A percentile compares a stretch with the other conserved stretches of the same genome.
Evolutionary conservation across 257 asterid species (phyloP).

Genomic region (Knoxia roxburghii): DNA sequence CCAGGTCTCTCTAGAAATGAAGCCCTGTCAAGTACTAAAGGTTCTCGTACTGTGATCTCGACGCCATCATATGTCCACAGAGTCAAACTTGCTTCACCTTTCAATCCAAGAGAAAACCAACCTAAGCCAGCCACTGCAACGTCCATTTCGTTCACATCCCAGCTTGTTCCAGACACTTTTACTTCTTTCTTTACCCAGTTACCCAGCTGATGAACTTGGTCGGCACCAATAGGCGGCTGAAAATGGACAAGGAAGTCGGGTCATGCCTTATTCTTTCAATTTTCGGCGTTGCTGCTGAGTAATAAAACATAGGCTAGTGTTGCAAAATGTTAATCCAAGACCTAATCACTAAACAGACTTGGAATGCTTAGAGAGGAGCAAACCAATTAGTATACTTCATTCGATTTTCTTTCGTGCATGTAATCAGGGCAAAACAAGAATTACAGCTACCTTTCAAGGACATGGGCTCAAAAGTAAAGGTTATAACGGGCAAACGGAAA

Average conservation of each 20-base stretch:
- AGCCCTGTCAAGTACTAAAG: constrained; percentile 86
- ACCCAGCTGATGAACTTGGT: constrained; percentile 61
- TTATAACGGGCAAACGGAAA: background rate
- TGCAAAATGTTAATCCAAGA: too few species aligned
- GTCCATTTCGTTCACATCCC: constrained; percentile 83
- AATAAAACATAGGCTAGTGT: background rate
- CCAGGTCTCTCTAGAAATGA: constrained; percentile 77
- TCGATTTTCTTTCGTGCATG: background rate
- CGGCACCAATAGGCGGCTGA: constrained; percentile 71
- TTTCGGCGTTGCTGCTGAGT: background rate
- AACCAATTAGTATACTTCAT: background rate
- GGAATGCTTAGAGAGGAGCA: background rate
- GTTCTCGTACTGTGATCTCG: constrained; percentile 58
- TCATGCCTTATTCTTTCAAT: background rate
- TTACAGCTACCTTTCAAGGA: background rate
- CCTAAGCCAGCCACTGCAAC: constrained; percentile 81
- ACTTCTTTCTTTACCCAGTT: constrained; percentile 58
- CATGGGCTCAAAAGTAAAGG: background rate
- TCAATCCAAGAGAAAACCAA: constrained; percentile 81
- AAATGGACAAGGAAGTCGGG: constrained; percentile 8
- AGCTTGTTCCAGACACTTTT: constrained; percentile 67
- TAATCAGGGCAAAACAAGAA: background rate
- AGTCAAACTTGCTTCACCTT: constrained; percentile 73
- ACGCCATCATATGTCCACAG: constrained; percentile 75
- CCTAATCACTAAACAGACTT: background rate